These are phyloP conservation scores for Brasenia schreberi DNA, from an alignment of 164 flowering plant species.

Conservation along the genomic window DNA sequence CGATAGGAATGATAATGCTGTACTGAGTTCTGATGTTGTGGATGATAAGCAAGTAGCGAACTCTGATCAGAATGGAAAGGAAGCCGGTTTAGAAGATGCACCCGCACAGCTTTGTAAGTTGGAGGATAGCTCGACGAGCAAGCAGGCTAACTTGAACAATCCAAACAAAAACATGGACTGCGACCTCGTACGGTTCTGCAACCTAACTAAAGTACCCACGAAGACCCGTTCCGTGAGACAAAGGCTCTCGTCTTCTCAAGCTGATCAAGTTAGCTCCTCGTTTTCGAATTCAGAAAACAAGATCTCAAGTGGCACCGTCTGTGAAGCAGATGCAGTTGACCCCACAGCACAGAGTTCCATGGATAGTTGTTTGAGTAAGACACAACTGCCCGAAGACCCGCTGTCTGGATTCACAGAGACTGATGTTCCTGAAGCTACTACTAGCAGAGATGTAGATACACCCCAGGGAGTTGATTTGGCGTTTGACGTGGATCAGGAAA, in stretches of 20 bases:
- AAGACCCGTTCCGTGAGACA: constrained; percentile 46
- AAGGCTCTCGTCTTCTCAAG: constrained; percentile 20
- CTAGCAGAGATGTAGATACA: constrained; percentile 17
- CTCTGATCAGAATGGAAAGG: neutral
- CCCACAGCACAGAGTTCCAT: constrained; percentile 12
- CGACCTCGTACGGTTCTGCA: constrained; percentile 36
- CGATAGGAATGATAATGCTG: neutral
- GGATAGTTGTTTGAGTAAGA: constrained; percentile 16
- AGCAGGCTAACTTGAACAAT: constrained; percentile 3
- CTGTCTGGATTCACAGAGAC: constrained; percentile 8
- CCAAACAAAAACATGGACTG: neutral
- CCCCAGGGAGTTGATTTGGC: constrained; percentile 14
- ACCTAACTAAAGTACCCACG: constrained; percentile 50
- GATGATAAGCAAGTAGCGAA: neutral
- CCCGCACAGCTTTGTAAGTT: constrained; percentile 6
- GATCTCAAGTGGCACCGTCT: constrained; percentile 11
- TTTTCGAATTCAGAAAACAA: constrained; percentile 14
- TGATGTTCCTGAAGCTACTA: constrained; percentile 12
- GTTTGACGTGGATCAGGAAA: constrained; percentile 13
- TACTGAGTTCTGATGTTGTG: neutral
- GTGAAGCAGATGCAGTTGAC: constrained; percentile 9
- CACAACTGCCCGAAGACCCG: constrained; percentile 9
- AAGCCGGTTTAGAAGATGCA: neutral
- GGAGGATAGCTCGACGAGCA: constrained; percentile 16
- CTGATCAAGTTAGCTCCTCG: constrained; percentile 3